Evolutionary conservation across 192 early-diverging fungal species (phyloP).

Genomic region (Funneliformis mosseae): DNA sequence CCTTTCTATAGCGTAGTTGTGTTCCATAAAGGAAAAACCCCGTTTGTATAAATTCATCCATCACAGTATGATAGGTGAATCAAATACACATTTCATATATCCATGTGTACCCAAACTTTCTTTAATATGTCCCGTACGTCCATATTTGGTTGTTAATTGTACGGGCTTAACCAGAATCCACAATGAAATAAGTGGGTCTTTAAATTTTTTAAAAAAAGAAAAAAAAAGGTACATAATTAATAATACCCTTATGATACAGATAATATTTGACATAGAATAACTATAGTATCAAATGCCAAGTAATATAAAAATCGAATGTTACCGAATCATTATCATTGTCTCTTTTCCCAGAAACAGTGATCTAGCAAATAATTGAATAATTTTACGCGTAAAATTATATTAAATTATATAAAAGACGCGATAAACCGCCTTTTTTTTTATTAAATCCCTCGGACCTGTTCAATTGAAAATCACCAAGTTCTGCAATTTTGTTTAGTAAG

Average conservation of each 20-base stretch:
- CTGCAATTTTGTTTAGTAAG: constrained; percentile 81
- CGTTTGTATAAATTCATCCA: constrained; percentile 97
- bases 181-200: constrained; percentile 81
- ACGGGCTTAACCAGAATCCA: constrained; percentile 97
- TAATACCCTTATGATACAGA: neutral
- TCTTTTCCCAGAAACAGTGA: neutral
- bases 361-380: neutral
- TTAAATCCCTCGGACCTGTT: constrained; percentile 46
- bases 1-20: constrained; percentile 58
- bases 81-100: constrained; percentile 94
- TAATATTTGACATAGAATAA: neutral
- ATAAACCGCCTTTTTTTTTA: neutral
- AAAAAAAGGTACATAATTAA: neutral
- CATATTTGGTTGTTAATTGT: constrained; percentile 88
- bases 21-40: constrained; percentile 94
- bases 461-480: constrained; percentile 95
- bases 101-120: constrained; percentile 97
- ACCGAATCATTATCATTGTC: constrained; percentile 22
- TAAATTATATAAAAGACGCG: constrained; percentile 37
- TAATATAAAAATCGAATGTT: neutral
- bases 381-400: neutral
- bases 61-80: constrained; percentile 87
- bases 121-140: constrained; percentile 88
- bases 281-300: neutral
- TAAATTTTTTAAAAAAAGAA: too few relatives aligned